These are phyloP conservation scores for Rhodotorula sp. DNA, from an alignment of 1,284 basidiomycete species.

Conservation along the genomic window DNA sequence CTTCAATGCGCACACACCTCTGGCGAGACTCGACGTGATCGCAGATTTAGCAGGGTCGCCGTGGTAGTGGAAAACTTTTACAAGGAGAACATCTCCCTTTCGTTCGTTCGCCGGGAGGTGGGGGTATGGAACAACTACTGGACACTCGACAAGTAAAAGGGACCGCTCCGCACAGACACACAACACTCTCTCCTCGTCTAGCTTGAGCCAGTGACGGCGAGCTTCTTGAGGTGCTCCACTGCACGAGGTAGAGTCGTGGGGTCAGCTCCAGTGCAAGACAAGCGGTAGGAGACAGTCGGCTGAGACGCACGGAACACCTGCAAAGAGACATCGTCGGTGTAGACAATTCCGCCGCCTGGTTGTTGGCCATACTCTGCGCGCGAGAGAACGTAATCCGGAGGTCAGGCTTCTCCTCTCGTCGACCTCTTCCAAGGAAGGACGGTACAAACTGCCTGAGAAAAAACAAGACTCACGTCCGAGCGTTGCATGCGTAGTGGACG, in stretches of 20 bases:
- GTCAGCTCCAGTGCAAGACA: too few relatives aligned
- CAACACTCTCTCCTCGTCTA: not conserved
- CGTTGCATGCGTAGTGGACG: conserved; percentile 95
- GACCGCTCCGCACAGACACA: too few relatives aligned
- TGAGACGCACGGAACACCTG: conserved; percentile 72
- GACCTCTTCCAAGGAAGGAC: not conserved
- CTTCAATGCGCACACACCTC: conserved; percentile 63
- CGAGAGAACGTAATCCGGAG: not conserved
- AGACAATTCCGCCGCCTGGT: conserved; percentile 78
- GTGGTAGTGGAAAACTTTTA: too few relatives aligned
- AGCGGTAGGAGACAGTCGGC: too few relatives aligned
- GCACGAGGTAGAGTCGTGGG: not conserved
- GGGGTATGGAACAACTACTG: conserved; percentile 1
- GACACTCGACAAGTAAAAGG: not conserved
- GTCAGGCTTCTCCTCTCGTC: not conserved
- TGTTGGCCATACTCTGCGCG: conserved; percentile 37
- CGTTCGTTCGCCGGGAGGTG: too few relatives aligned
- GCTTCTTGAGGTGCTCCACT: conserved; percentile 9
- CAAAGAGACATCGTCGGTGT: conserved; percentile 97
- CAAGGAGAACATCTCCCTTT: too few relatives aligned
- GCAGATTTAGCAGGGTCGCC: too few relatives aligned
- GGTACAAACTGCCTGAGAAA: not conserved
- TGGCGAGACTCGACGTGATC: not conserved
- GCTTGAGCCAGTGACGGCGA: conserved; percentile 9
- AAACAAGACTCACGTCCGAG: conserved; percentile 35